These are phyloP conservation scores for Vinca minor DNA, from an alignment of 257 asterid genomes.

Conservation along the genomic window DNA sequence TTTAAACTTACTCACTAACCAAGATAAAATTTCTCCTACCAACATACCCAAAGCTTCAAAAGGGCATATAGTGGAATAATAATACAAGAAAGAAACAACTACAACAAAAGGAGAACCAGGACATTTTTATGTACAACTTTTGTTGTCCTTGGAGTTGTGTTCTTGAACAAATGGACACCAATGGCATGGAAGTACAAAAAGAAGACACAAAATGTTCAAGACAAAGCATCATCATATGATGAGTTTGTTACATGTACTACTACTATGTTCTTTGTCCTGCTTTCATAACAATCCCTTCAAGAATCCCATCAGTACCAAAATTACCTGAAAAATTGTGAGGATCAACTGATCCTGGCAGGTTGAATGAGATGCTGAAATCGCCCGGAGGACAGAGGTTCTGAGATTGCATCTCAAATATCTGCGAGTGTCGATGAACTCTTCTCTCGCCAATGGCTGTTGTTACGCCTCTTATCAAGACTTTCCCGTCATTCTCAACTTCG, in stretches of 20 bases:
- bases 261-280: constrained; percentile 12
- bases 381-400: constrained; percentile 79
- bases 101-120: neutral
- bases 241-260: neutral
- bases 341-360: constrained; percentile 76
- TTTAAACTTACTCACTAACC: too few relatives aligned
- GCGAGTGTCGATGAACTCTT: constrained; percentile 35
- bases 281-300: constrained; percentile 67
- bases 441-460: constrained; percentile 56
- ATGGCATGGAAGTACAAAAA: neutral
- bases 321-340: constrained; percentile 63
- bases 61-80: neutral
- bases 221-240: neutral
- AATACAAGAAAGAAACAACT: neutral
- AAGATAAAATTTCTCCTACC: too few relatives aligned
- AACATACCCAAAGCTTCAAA: too few relatives aligned
- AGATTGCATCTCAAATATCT: constrained; percentile 62
- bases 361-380: constrained; percentile 58
- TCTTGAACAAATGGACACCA: neutral
- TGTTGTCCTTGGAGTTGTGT: neutral
- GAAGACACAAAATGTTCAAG: neutral
- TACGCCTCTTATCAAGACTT: constrained; percentile 56
- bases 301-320: constrained; percentile 69
- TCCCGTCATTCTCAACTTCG: constrained; percentile 67
- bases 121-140: neutral